Evolutionary conservation across 768 basidiomycete species (phyloP).

Genomic region (Mycena kentingensis): DNA sequence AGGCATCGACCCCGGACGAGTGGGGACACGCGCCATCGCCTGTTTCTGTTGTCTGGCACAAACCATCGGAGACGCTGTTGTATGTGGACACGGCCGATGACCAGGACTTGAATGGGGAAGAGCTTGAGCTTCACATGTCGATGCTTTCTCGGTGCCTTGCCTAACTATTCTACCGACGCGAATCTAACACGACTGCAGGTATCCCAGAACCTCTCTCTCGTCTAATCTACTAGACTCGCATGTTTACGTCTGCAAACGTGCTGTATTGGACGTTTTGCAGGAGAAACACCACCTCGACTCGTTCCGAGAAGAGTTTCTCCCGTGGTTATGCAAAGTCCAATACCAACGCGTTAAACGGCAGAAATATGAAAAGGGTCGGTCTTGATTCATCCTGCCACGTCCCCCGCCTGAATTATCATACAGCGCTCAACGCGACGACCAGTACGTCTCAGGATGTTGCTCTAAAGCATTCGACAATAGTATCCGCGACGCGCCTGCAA

Average conservation of each 20-base stretch:
- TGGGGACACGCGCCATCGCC: slow-evolving; percentile 55
- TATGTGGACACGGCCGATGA: slow-evolving; percentile 74
- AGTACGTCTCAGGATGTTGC: slow-evolving; percentile 53
- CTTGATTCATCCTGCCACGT: not conserved
- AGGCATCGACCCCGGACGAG: slow-evolving; percentile 59
- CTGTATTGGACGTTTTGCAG: slow-evolving; percentile 70
- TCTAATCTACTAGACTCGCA: slow-evolving; percentile 80
- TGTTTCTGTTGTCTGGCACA: slow-evolving; percentile 69
- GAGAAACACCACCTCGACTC: slow-evolving; percentile 76
- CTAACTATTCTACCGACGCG: slow-evolving; percentile 1
- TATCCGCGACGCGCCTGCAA: slow-evolving; percentile 23
- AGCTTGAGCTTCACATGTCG: slow-evolving; percentile 74
- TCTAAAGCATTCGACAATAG: slow-evolving; percentile 61
- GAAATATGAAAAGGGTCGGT: slow-evolving; percentile 61
- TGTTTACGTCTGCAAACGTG: slow-evolving; percentile 83
- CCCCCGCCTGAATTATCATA: not conserved
- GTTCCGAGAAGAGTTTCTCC: slow-evolving; percentile 86
- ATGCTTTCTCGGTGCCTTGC: slow-evolving; percentile 60
- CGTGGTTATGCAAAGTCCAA: slow-evolving; percentile 88
- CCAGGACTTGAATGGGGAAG: slow-evolving; percentile 65
- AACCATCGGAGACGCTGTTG: slow-evolving; percentile 62
- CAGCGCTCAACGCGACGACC: slow-evolving; percentile 50
- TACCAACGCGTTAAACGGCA: slow-evolving; percentile 63
- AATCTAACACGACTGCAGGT: slow-evolving; percentile 42
- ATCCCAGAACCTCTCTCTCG: slow-evolving; percentile 71